A percentile compares a stretch with the other conserved stretches of the same genome.
Evolutionary conservation across 495 filamentous ascomycete genomes (phyloP).

Genomic region (Hypoxylon trugodes): DNA sequence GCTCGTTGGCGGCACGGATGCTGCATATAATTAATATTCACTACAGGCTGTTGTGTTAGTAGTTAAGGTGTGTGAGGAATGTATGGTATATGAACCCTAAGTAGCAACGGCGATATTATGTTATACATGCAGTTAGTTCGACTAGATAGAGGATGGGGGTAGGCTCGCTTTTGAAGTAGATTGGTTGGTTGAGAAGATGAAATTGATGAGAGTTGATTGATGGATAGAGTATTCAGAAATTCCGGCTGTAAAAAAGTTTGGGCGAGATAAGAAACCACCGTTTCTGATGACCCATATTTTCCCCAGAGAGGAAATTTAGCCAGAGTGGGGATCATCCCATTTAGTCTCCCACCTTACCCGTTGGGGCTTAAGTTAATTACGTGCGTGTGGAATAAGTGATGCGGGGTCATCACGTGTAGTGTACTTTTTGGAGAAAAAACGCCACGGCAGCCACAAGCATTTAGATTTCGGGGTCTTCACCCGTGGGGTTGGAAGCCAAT

Average conservation of each 20-base stretch:
- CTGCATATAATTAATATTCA: constrained; percentile 10
- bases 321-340: constrained; percentile 1
- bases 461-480: not conserved
- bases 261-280: constrained; percentile 19
- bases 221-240: constrained; percentile 15
- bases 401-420: too few species aligned
- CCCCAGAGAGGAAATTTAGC: constrained; percentile 17
- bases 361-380: constrained; percentile 7
- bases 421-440: not conserved
- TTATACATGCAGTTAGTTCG: not conserved
- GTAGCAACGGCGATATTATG: not conserved
- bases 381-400: constrained; percentile 7
- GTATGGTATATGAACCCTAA: not conserved
- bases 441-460: constrained; percentile 9
- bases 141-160: too few species aligned
- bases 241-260: constrained; percentile 13
- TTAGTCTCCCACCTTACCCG: constrained; percentile 1
- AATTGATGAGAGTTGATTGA: constrained; percentile 7
- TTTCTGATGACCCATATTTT: constrained; percentile 8
- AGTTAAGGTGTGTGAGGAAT: not conserved
- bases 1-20: constrained; percentile 20
- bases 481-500: constrained; percentile 28
- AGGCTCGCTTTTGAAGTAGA: too few species aligned
- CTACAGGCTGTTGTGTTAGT: constrained; percentile 25
- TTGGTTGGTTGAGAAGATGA: too few species aligned